Evolutionary conservation across 2,329 filamentous ascomycete species (phyloP).

Genomic region (Paraphoma chrysanthemicola): DNA sequence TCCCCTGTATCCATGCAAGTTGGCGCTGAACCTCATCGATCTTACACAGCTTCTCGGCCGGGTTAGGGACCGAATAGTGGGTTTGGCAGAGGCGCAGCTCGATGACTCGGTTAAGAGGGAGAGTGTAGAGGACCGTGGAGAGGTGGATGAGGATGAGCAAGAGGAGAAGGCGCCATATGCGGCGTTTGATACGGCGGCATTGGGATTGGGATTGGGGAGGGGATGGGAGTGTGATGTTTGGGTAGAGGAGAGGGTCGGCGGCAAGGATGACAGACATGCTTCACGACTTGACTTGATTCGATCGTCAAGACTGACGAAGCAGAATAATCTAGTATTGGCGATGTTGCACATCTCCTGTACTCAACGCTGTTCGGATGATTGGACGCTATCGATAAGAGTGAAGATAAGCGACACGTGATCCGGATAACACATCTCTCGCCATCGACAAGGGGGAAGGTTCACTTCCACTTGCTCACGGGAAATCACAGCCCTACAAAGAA

Average conservation of each 20-base stretch:
- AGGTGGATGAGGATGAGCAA: constrained; percentile 45
- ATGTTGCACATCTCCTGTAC: background rate
- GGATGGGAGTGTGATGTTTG: constrained; percentile 9
- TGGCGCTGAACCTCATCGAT: constrained; percentile 58
- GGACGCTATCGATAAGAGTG: background rate
- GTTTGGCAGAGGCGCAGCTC: constrained; percentile 54
- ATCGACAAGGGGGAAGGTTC: background rate
- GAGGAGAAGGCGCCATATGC: constrained; percentile 37
- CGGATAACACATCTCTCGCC: constrained; percentile 1
- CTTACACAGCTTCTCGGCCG: constrained; percentile 62
- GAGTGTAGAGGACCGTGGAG: constrained; percentile 41
- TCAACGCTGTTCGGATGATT: background rate
- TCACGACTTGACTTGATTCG: background rate
- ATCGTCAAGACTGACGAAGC: too few relatives aligned
- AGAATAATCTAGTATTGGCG: too few relatives aligned
- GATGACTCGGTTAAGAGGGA: constrained; percentile 47
- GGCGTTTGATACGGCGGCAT: constrained; percentile 4
- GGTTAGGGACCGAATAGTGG: constrained; percentile 46
- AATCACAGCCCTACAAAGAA: background rate
- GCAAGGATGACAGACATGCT: background rate
- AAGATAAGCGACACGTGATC: constrained; percentile 7
- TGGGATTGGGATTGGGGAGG: background rate
- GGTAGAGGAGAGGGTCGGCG: constrained; percentile 1
- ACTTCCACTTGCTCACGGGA: background rate
- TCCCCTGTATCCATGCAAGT: constrained; percentile 61